Evolutionary conservation across 306 rosid species (phyloP).

Genomic region (Luffa aegyptiaca): DNA sequence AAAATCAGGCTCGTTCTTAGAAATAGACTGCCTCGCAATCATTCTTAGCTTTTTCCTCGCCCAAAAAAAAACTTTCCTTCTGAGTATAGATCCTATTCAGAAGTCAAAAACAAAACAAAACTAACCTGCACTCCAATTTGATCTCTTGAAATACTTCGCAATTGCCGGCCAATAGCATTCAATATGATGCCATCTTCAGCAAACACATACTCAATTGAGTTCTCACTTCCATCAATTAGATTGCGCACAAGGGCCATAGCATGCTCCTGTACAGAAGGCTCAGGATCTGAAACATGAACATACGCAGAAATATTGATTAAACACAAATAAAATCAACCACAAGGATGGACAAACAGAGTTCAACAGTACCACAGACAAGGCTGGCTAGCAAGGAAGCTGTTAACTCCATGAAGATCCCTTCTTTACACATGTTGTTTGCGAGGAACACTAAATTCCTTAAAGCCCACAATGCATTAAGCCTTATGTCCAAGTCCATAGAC

Average conservation of each 20-base stretch:
- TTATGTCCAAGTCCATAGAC: constrained; percentile 73
- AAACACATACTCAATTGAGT: constrained; percentile 54
- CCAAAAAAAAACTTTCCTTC: not conserved
- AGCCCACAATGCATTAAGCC: constrained; percentile 80
- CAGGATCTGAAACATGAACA: constrained; percentile 55
- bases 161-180: constrained; percentile 66
- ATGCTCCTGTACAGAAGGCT: constrained; percentile 74
- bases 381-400: constrained; percentile 61
- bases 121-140: constrained; percentile 81
- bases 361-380: constrained; percentile 62
- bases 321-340: constrained; percentile 7
- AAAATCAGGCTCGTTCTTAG: not conserved
- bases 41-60: not conserved
- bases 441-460: constrained; percentile 80
- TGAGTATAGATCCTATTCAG: not conserved
- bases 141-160: constrained; percentile 45
- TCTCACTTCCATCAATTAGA: constrained; percentile 72
- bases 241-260: constrained; percentile 82
- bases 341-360: not conserved
- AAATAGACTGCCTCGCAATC: not conserved
- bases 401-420: constrained; percentile 53
- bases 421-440: constrained; percentile 56
- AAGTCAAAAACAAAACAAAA: constrained; percentile 7
- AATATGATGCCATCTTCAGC: constrained; percentile 66
- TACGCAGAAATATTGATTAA: constrained; percentile 9